phyloP scores from a whole-genome alignment of 768 basidiomycete species.

The Rhizopogon rudus region DNA sequence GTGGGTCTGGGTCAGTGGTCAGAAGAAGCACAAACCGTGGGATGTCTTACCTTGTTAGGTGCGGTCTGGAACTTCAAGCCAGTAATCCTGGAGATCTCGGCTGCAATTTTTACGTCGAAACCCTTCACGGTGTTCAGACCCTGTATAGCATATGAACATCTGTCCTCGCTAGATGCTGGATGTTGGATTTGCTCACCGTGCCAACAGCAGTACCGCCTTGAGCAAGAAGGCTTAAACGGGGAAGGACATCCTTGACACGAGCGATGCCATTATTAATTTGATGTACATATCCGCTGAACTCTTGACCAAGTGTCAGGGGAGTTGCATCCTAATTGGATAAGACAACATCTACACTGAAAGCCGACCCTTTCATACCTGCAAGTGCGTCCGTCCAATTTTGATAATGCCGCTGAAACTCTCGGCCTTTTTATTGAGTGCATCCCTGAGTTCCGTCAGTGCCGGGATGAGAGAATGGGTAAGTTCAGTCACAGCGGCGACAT shows the following conservation, averaged over 20 bases:
- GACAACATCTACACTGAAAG: background rate
- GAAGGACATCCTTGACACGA: conserved; percentile 74
- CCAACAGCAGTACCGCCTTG: conserved; percentile 99
- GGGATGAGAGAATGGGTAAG: conserved; percentile 77
- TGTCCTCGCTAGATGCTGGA: background rate
- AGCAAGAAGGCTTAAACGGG: conserved; percentile 83
- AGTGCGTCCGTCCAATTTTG: conserved; percentile 97
- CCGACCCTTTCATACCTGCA: conserved; percentile 49
- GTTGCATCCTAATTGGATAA: conserved; percentile 75
- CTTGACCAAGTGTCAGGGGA: conserved; percentile 94
- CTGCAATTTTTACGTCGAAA: conserved; percentile 92
- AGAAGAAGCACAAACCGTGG: background rate
- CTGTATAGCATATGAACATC: conserved; percentile 34
- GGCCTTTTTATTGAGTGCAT: conserved; percentile 79
- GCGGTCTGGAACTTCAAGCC: conserved; percentile 92
- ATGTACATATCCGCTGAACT: conserved; percentile 97
- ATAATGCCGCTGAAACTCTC: conserved; percentile 87
- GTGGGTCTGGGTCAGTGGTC: background rate
- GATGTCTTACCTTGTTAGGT: conserved; percentile 82
- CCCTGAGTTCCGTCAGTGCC: conserved; percentile 76
- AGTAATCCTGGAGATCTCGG: conserved; percentile 86
- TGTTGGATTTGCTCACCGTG: conserved; percentile 55
- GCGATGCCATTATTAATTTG: conserved; percentile 90
- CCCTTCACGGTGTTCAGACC: conserved; percentile 96
- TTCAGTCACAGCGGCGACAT: conserved; percentile 92